Conservation (phyloP, 345 rosid genomes). For the Eucalyptus pauciflora region DNA sequence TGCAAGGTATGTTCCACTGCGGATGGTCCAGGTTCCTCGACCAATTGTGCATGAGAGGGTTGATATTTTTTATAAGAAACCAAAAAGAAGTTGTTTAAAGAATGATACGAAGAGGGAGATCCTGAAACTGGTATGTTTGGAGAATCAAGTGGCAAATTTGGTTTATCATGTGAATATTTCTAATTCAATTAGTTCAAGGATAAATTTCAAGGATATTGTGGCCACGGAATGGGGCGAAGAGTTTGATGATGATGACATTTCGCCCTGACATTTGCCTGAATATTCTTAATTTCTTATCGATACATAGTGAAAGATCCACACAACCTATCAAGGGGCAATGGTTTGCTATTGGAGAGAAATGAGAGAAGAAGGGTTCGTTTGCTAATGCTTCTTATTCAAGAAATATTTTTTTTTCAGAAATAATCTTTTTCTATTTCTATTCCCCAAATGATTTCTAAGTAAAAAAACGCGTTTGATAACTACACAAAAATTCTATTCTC, state of each 20-base stretch:
- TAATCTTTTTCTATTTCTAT: too few species aligned
- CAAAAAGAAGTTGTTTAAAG: neutral
- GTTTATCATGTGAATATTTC: neutral
- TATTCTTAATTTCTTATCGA: neutral
- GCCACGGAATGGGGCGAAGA: too few species aligned
- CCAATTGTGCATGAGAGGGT: neutral
- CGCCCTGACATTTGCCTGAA: neutral
- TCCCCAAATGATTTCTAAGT: too few species aligned
- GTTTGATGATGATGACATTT: neutral
- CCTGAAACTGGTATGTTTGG: neutral
- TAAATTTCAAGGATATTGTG: too few species aligned
- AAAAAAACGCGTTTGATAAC: too few species aligned
- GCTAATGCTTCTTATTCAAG: too few species aligned
- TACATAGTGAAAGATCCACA: neutral
- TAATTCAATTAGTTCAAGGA: neutral
- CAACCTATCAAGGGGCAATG: neutral
- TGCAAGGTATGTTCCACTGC: rapidly evolving
- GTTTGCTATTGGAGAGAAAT: too few species aligned
- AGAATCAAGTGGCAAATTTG: neutral
- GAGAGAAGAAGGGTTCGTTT: too few species aligned
- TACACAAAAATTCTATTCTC: too few species aligned
- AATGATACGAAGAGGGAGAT: neutral
- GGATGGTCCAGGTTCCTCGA: neutral
- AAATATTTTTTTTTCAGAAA: too few species aligned
- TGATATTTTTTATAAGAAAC: neutral